A percentile compares a stretch with the other conserved stretches of the same genome.
These are phyloP conservation scores for Akanthomyces dipterigenus DNA, from an alignment of 2,329 filamentous ascomycete genomes.

Conservation along the genomic window DNA sequence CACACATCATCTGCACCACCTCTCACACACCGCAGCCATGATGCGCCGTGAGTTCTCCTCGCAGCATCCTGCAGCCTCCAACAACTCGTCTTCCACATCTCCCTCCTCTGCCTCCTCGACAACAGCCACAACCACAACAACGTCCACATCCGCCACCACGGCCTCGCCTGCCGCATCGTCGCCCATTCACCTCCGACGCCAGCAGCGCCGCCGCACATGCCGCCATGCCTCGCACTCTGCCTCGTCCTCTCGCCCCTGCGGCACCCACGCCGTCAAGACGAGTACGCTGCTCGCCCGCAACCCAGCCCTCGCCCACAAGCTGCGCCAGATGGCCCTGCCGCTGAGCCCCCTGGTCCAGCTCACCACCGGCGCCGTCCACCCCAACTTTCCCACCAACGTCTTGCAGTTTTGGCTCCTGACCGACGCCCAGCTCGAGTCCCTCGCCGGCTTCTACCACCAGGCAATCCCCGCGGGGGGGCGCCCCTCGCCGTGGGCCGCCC, in stretches of 20 bases:
- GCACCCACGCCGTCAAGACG: constrained; percentile 14
- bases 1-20: too few relatives aligned
- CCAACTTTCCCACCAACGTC: constrained; percentile 57
- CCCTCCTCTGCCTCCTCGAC: constrained; percentile 12
- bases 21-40: constrained; percentile 4
- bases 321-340: constrained; percentile 57
- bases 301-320: constrained; percentile 52
- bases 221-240: background rate
- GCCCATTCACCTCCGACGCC: constrained; percentile 14
- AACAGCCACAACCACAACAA: constrained; percentile 15
- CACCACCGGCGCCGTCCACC: constrained; percentile 54
- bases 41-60: constrained; percentile 10
- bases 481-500: constrained; percentile 39
- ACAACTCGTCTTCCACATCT: constrained; percentile 15
- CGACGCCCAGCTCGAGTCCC: constrained; percentile 59
- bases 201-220: constrained; percentile 4
- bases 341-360: constrained; percentile 62
- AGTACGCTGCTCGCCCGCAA: constrained; percentile 35
- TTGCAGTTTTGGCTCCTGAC: constrained; percentile 70
- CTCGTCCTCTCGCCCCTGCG: constrained; percentile 19
- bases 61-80: constrained; percentile 9
- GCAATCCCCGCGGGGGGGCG: constrained; percentile 35
- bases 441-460: constrained; percentile 71
- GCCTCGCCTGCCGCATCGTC: constrained; percentile 28
- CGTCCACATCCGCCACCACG: constrained; percentile 17